Evolutionary conservation across 176 grass and related monocot genomes (phyloP), one percentile per base, ranked within the genome.

Genomic region (Paspalum notatum): DNA sequence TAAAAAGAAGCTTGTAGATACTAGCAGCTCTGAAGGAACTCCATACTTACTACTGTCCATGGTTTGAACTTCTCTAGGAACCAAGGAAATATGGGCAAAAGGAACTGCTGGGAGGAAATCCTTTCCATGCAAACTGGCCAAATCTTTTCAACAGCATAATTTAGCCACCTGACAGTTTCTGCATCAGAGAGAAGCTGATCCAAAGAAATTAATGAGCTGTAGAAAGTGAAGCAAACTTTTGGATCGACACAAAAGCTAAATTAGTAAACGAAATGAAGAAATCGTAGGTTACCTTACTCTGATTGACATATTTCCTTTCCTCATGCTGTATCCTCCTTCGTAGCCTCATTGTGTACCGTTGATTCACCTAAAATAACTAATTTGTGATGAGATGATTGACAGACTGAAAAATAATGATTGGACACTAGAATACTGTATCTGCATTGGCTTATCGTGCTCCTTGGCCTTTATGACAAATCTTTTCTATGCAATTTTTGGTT

Each of bases 31-130:
- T 42, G 41, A 43, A 43, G 37, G 5, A 61, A 79, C 60, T 37
- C 39, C 21, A 48, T 71, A 69, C 87, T 83, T 97, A 99, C 96
- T 8, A 84, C 90, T 5, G 96, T 95, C 96, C 96, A 99, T 50
- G 96, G 96, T 80, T 99, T 99, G 84, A 93, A 99, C 76, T 99
- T 99, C 37, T 93, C 89, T 48, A 99, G 82, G 54, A 99, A 99
- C 96, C 96, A 99, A 17, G 96, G 96, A 68, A 99, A 83, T 77
- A 99, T 93, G 11, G 96, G 96, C 84, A 99, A 79, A 76, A 99
- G 92, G 77, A 99, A 91, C 62, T 99, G 81, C 63, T 99, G 74
- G 26, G 92, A 95, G 65, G 96, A 90, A 75, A 99, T 79, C 80
- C 88, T 84, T 76, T 99, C 92, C 92, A 99, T 87, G 84, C 96